Conservation (phyloP, 1,284 basidiomycete species). For the Ustilago loliicola region DNA sequence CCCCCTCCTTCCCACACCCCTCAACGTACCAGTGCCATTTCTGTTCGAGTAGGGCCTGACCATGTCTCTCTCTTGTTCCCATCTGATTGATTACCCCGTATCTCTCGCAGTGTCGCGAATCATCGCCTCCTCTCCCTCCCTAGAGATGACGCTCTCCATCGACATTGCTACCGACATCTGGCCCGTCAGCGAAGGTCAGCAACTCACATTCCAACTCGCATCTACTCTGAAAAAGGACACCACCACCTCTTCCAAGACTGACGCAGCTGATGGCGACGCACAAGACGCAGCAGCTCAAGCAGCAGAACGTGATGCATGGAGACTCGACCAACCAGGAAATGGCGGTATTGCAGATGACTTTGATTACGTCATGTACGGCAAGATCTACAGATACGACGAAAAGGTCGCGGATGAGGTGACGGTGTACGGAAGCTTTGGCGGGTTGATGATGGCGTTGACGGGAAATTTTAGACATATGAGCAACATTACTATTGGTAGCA, state of each 20-base stretch:
- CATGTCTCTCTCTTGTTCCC: slow-evolving; percentile 72
- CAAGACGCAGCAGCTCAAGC: slow-evolving; percentile 53
- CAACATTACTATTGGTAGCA: slow-evolving; percentile 90
- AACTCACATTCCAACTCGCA: slow-evolving; percentile 87
- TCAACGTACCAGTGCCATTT: not conserved
- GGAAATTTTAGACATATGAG: slow-evolving; percentile 94
- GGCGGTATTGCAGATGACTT: slow-evolving; percentile 94
- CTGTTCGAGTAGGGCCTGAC: not conserved
- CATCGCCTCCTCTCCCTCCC: slow-evolving; percentile 71
- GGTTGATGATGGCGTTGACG: slow-evolving; percentile 93
- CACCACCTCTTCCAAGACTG: slow-evolving; percentile 62
- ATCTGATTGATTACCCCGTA: slow-evolving; percentile 73
- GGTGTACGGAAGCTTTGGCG: slow-evolving; percentile 94
- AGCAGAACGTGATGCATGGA: slow-evolving; percentile 80
- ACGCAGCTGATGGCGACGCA: slow-evolving; percentile 45
- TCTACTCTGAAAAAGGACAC: slow-evolving; percentile 75
- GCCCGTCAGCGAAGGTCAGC: slow-evolving; percentile 75
- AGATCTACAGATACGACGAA: slow-evolving; percentile 97
- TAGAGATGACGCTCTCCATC: slow-evolving; percentile 86
- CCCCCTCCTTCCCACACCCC: not conserved
- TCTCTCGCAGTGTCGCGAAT: slow-evolving; percentile 57
- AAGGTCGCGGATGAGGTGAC: slow-evolving; percentile 86
- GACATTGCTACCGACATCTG: slow-evolving; percentile 73
- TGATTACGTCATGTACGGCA: slow-evolving; percentile 99
- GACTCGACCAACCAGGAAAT: slow-evolving; percentile 86